Percentiles rank a stretch among this genome's conserved stretches.
These are phyloP conservation scores for Hylodesmum podocarpum DNA, from an alignment of 306 rosid genomes.

Conservation along the genomic window DNA sequence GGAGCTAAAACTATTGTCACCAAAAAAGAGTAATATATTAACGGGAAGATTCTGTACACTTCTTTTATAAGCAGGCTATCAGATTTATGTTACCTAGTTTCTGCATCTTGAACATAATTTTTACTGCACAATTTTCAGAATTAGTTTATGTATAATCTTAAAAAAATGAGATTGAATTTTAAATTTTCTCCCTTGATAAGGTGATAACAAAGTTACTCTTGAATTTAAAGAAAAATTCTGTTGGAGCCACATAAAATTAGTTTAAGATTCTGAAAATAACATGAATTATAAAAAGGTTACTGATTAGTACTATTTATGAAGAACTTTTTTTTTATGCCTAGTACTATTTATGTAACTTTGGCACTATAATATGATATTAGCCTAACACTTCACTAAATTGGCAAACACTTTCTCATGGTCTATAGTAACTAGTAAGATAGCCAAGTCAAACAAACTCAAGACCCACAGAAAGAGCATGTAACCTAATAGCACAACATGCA, in stretches of 20 bases:
- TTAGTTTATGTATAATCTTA: not conserved
- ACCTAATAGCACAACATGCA: conserved; percentile 50
- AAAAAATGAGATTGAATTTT: not conserved
- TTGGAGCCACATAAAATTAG: not conserved
- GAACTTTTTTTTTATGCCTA: too few relatives aligned
- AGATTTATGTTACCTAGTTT: not conserved
- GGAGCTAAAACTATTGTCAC: not conserved
- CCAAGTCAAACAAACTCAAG: conserved; percentile 51
- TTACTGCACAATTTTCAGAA: not conserved
- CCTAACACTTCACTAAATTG: conserved; percentile 1
- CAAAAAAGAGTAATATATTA: not conserved
- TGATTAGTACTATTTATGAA: not conserved
- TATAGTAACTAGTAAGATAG: conserved; percentile 13
- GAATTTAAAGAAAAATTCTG: not conserved
- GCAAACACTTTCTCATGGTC: conserved; percentile 31
- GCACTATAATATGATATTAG: not conserved
- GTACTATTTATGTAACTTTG: conserved; percentile 12
- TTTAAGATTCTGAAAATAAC: not conserved
- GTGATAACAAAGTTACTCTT: not conserved
- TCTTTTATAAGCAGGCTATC: not conserved
- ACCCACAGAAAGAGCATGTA: conserved; percentile 64
- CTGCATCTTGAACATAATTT: not conserved
- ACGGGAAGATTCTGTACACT: not conserved
- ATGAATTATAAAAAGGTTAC: conserved; percentile 4
- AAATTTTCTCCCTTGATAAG: not conserved